Evolutionary conservation across 208 protist species (phyloP).

Genomic region (Blechomonas ayalai): DNA sequence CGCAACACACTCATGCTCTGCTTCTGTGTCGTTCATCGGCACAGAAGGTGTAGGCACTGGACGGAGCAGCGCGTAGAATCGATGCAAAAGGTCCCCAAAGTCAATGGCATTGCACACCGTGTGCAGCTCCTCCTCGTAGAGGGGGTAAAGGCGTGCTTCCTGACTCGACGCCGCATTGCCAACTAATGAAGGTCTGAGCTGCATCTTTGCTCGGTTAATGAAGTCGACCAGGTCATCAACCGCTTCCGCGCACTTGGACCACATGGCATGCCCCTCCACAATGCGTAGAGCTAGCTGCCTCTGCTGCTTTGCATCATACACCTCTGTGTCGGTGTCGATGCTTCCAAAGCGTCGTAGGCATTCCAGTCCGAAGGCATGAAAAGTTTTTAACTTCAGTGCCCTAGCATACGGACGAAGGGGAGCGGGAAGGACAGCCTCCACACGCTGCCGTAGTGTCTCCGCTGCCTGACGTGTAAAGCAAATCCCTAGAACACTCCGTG

Average conservation of each 20-base stretch:
- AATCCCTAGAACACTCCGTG: constrained; percentile 59
- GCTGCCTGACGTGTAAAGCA: constrained; percentile 84
- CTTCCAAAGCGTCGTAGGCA: constrained; percentile 61
- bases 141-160: constrained; percentile 53
- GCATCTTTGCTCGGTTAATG: constrained; percentile 44
- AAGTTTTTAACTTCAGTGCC: constrained; percentile 69
- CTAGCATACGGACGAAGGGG: constrained; percentile 1
- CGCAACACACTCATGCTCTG: not conserved
- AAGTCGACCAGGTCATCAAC: constrained; percentile 52
- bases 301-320: constrained; percentile 59
- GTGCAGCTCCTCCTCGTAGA: constrained; percentile 66
- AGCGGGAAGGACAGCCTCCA: constrained; percentile 29
- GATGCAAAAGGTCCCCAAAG: constrained; percentile 79
- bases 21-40: too few species aligned
- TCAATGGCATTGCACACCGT: constrained; percentile 62
- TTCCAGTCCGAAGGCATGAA: constrained; percentile 80
- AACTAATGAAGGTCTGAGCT: constrained; percentile 38
- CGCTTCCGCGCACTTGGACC: constrained; percentile 43
- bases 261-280: constrained; percentile 42
- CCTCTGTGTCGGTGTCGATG: constrained; percentile 31
- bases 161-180: too few species aligned
- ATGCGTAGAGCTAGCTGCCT: constrained; percentile 36
- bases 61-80: constrained; percentile 59
- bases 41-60: constrained; percentile 1
- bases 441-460: constrained; percentile 61